Evolutionary conservation across 192 early-diverging fungal genomes (phyloP).

Genomic region (Umbelopsis ramanniana): DNA sequence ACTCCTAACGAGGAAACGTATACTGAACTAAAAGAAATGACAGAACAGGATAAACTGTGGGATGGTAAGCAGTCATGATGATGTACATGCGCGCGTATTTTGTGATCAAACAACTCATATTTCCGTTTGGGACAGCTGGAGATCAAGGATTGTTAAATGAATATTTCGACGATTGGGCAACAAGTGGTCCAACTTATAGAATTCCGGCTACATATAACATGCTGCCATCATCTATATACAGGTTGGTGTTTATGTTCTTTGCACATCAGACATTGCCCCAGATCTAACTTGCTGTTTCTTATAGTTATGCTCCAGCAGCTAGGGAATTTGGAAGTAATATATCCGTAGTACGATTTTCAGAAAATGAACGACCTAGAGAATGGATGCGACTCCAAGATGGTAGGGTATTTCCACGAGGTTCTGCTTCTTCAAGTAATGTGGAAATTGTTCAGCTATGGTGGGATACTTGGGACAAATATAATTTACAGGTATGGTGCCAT

Average conservation of each 20-base stretch:
- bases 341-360: conserved; percentile 89
- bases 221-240: conserved; percentile 78
- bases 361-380: conserved; percentile 85
- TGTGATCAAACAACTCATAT: background rate
- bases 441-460: conserved; percentile 73
- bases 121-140: conserved; percentile 56
- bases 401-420: conserved; percentile 49
- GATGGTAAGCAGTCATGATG: conserved; percentile 64
- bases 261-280: background rate
- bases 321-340: conserved; percentile 71
- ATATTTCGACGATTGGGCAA: conserved; percentile 83
- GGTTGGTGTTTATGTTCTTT: conserved; percentile 46
- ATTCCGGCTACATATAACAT: conserved; percentile 93
- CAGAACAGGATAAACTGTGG: conserved; percentile 69
- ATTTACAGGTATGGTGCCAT: conserved; percentile 28
- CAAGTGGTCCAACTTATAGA: conserved; percentile 56
- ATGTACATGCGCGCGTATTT: background rate
- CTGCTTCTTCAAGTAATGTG: conserved; percentile 54
- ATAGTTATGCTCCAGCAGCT: conserved; percentile 78
- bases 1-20: conserved; percentile 59
- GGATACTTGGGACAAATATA: conserved; percentile 67
- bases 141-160: conserved; percentile 94
- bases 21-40: conserved; percentile 52
- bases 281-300: conserved; percentile 28
- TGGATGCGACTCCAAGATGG: conserved; percentile 73